Base-by-base conservation (phyloP, 305 asterid genomes). In the Fraxinus sp. region DNA sequence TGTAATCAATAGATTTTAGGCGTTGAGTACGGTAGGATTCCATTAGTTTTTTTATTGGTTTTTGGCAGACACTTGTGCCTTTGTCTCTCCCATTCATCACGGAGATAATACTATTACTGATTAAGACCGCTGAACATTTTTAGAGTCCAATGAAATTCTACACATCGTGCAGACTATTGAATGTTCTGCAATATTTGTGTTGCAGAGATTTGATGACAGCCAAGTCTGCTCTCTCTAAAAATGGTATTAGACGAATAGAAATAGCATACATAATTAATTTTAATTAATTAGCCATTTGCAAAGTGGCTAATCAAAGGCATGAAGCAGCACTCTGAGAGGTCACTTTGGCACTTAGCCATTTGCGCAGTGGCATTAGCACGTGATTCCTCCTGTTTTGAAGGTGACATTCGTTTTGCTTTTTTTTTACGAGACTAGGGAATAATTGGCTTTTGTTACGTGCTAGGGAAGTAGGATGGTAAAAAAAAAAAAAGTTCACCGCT, bases 351-450 rank as follows among this genome's bases (percentile, higher is more conserved):
- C 28, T 28, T 70, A 13, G 20, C 75, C 10, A 5, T 79, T 59
- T 28, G 57, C 64, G 35, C 68, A 64, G 77, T 79, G 82, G 26
- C 18, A 46, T 9, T 64, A 64, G 82, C 82, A 79, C 13, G 77
- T 66, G 82, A 64, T 79, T 79, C 37, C 39, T 24, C 1, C 82
- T 79, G 66, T 3, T 26, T 22, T 37, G 76, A 37, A 24, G 18
- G 74, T 28, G 74, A 66, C 74, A 20, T 66, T 26, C 46, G 1
- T 24, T 26, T 66, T 24, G 37, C 7, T 37, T 37, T 37, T 37
- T 37, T 37, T 35, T 35, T 35, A 41, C 4, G 14, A 41, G 49
- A 41, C 49, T 41, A 9, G 49, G 49, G 49, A 41, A 41, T 41
- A 30, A 30, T 30, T 43, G 55, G 5, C 55, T 43, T 9, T 0